Base-by-base conservation (phyloP, 1,139 yeast genomes). In the Meyerozyma athensensis region DNA sequence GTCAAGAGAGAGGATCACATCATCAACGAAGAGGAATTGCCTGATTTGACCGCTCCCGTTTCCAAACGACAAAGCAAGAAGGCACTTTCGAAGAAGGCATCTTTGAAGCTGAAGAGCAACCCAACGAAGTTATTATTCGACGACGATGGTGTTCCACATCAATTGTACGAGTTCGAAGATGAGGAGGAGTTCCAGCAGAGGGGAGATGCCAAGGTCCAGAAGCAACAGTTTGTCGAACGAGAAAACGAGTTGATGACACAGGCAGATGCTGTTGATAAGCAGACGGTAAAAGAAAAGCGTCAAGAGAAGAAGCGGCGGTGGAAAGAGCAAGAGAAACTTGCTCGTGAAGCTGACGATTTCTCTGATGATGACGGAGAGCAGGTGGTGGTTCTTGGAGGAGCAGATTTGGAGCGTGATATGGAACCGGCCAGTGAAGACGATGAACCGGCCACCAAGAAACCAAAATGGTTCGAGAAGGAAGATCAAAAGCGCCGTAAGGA, bases 101-200 rank as follows among this genome's bases (percentile, higher is more conserved):
- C 86, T n/a, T 55, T 79, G n/a, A 61, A 78, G 23, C 62, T 73
- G 17, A 76, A 75, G 43, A 85, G 89, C 7, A 77, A 78, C 43
- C 82, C 96, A 13, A 77, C 86, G 22, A 92, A 87, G 58, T 62
- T 92, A 49, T 73, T 77, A 39, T 92, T 92, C 57, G 99, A 92
- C 55, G 98, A 92, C 46, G 97, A 92, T 3, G 99, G 99, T 30
- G 70, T 72, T 7, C 81, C 97, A 0, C 97, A 90, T 61, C 86
- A 95, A 10, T 69, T 90, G 10, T 92, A 92, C 54, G 97, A 92
- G 61, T 71, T 92, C 43, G 92, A 87, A 56, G 87, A 83, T 47
- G 97, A 89, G 59, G 95, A 81, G 34, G 95, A 85, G 43, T 92
- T 94, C 74, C 74, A 62, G 45, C 77, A 75, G 46, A 77, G 73